A percentile compares a stretch with the other conserved stretches of the same genome.
Evolutionary conservation across 495 filamentous ascomycete genomes (phyloP).

Genomic region (Xylona heveae): DNA sequence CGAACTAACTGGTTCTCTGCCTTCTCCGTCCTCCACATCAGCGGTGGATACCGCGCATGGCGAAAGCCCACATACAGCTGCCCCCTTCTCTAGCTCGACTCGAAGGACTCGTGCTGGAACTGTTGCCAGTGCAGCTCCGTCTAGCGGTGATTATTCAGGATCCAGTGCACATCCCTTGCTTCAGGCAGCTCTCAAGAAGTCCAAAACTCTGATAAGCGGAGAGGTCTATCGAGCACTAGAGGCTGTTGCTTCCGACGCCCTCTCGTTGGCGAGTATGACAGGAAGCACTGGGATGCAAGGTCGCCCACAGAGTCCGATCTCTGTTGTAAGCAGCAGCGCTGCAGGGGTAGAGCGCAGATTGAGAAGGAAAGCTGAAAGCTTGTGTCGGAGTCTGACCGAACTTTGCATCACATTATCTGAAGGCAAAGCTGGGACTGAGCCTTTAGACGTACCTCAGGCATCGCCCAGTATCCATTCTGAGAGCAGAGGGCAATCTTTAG

Average conservation of each 20-base stretch:
- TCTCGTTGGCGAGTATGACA: slow-evolving; percentile 53
- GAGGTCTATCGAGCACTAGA: slow-evolving; percentile 68
- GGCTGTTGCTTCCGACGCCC: slow-evolving; percentile 57
- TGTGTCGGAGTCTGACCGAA: slow-evolving; percentile 85
- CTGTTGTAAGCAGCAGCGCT: slow-evolving; percentile 36
- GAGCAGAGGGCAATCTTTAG: too few relatives aligned
- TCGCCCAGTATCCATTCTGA: too few relatives aligned
- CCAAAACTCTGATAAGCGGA: slow-evolving; percentile 39
- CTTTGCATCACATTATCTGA: slow-evolving; percentile 72
- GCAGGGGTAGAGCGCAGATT: slow-evolving; percentile 45
- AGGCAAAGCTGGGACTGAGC: slow-evolving; percentile 17
- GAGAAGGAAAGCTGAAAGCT: slow-evolving; percentile 72
- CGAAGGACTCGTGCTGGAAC: too few relatives aligned
- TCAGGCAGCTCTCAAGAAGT: slow-evolving; percentile 58
- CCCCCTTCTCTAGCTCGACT: too few relatives aligned
- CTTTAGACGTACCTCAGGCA: too few relatives aligned
- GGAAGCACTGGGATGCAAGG: slow-evolving; percentile 32
- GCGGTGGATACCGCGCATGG: slow-evolving; percentile 52
- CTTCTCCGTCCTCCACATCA: slow-evolving; percentile 55
- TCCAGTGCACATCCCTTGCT: slow-evolving; percentile 52
- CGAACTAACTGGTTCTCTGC: slow-evolving; percentile 76
- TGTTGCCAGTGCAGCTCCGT: slow-evolving; percentile 13
- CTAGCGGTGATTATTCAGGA: slow-evolving; percentile 10
- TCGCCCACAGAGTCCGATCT: slow-evolving; percentile 37
- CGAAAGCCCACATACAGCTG: too few relatives aligned